Evolutionary conservation across 192 early-diverging fungal genomes (phyloP), one percentile per base, ranked within the genome.

Genomic region (Lunasporangiospora selenospora): DNA sequence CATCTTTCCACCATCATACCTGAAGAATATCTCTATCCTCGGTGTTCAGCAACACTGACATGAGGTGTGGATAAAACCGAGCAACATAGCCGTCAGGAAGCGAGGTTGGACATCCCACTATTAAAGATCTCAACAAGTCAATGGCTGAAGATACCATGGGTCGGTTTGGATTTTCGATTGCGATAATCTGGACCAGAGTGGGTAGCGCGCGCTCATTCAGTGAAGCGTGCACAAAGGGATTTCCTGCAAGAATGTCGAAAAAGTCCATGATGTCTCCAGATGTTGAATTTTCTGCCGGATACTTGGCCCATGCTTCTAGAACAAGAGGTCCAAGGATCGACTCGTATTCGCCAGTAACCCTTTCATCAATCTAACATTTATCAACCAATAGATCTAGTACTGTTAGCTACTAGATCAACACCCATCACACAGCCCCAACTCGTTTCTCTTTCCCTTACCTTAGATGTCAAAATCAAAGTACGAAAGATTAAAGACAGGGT

Each of bases 21-120:
- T 97, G 96, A 37, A 96, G 80, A 36, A 97, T 85, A 27, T 86
- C 83, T 40, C 73, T 76, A 61, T 98, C 92, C 26, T 86, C 87
- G 18, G 77, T 78, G 10, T 59, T 70, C 41, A 85, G 77, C 47
- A 94, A 77, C 6, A 92, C 78, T 26, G 81, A 80, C 77, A 98
- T 91, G 39, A 98, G 70, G 15, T 76, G 62, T 3, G 93, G 93
- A 67, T 95, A 96, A 30, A 97, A 78, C 34, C 88, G 78, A 26
- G 90, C 78, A 0, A 87, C 79, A 40, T 87, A 91, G 23, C 82
- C 83, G 0, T 65, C 46, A 4, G 93, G 90, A 39, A 95, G 78
- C 18, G 93, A 90, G 15, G 89, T 87, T 6, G 93, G 83, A 0
- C 86, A 84, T 38, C 83, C 85, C 36, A 83, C 81, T 27, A 93